phyloP scores from a whole-genome alignment of 2,329 filamentous ascomycete species.

The Acrodontium crateriforme region DNA sequence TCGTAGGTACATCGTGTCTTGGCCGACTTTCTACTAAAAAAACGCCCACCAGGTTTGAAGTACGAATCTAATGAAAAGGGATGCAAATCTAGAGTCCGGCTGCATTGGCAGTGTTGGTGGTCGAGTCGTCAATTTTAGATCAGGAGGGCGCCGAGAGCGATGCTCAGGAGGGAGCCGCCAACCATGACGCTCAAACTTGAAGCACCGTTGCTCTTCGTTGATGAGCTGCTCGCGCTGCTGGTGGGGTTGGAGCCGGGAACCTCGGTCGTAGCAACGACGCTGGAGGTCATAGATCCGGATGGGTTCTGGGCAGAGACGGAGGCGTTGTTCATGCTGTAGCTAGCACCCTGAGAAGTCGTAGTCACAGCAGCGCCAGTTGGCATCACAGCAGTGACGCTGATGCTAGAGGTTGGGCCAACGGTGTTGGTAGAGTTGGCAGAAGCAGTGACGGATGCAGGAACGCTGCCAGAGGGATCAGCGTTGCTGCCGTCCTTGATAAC shows the following conservation, averaged over 20 bases:
- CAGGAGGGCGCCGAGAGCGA: constrained; percentile 11
- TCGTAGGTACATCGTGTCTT: too few relatives aligned
- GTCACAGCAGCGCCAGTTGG: constrained; percentile 9
- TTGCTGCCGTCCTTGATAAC: constrained; percentile 16
- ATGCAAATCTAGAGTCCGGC: too few relatives aligned
- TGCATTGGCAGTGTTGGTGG: too few relatives aligned
- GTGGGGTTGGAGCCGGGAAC: constrained; percentile 6
- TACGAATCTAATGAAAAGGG: too few relatives aligned
- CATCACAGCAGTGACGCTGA: constrained; percentile 10
- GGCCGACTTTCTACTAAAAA: too few relatives aligned
- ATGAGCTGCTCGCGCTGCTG: constrained; percentile 1
- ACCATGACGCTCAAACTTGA: constrained; percentile 5
- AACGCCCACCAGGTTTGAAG: too few relatives aligned
- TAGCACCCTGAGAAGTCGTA: constrained; percentile 12
- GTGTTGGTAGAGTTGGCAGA: constrained; percentile 10
- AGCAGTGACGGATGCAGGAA: constrained; percentile 2
- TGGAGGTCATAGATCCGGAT: constrained; percentile 5
- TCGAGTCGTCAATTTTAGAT: constrained; percentile 6
- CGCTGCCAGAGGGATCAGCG: constrained; percentile 1
- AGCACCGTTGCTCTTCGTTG: constrained; percentile 8
- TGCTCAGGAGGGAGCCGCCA: constrained; percentile 12
- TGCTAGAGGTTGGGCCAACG: constrained; percentile 16
- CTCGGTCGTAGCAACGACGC: constrained; percentile 6
- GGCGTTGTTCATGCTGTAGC: constrained; percentile 14
- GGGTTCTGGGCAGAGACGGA: constrained; percentile 12